A percentile compares a stretch with the other conserved stretches of the same genome.
Evolutionary conservation across 129 eudicot genomes (phyloP).

Genomic region (Saussurea involucrata): DNA sequence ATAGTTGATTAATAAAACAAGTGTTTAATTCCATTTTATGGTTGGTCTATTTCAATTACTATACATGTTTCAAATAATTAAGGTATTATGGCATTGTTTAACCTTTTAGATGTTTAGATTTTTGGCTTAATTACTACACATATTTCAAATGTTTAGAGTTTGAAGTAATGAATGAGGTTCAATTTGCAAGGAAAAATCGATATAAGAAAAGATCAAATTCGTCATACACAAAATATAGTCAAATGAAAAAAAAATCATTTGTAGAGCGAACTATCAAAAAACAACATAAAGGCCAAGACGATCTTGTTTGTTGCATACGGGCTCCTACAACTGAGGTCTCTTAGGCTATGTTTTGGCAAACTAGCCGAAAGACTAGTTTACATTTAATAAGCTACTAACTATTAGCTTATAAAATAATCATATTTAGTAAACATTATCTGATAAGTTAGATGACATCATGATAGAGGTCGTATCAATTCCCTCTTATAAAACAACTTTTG

Average conservation of each 20-base stretch:
- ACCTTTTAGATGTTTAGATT: background rate
- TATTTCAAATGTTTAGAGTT: background rate
- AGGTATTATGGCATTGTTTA: background rate
- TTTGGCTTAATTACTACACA: background rate
- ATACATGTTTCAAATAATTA: background rate
- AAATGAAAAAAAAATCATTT: background rate
- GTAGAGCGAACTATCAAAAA: background rate
- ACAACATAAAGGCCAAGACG: too few relatives aligned
- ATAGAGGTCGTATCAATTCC: too few relatives aligned
- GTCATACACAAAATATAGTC: background rate
- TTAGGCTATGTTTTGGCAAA: background rate
- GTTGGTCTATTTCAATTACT: background rate
- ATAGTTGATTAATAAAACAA: constrained; percentile 3
- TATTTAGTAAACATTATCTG: background rate
- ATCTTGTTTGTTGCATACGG: background rate
- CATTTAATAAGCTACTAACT: background rate
- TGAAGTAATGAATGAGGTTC: background rate
- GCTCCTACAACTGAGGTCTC: background rate
- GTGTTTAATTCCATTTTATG: background rate
- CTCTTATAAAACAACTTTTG: too few relatives aligned
- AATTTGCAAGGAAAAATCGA: background rate
- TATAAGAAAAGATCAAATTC: background rate
- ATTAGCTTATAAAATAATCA: background rate
- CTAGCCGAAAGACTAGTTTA: background rate
- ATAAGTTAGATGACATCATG: background rate